Evolutionary conservation across 257 asterid genomes (phyloP).

Genomic region (Verbascum thapsus): DNA sequence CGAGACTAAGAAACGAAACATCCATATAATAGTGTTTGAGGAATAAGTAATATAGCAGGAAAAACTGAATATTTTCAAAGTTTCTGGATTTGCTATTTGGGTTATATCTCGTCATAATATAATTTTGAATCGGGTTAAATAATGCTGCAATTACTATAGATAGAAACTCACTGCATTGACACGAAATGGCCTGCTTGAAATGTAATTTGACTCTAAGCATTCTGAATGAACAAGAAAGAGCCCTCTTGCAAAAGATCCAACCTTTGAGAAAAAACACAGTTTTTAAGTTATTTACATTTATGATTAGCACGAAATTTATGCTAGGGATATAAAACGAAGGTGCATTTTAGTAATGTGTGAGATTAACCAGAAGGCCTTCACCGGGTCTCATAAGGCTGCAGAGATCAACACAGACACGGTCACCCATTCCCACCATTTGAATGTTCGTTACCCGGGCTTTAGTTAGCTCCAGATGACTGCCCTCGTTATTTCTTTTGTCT

Average conservation of each 20-base stretch:
- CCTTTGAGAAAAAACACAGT: conserved; percentile 45
- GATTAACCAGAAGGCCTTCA: conserved; percentile 91
- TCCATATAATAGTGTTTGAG: not conserved
- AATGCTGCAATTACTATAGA: conserved; percentile 9
- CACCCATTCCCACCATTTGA: conserved; percentile 87
- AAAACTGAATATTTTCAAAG: not conserved
- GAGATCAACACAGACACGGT: conserved; percentile 89
- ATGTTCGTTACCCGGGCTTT: conserved; percentile 61
- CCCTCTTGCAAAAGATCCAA: conserved; percentile 94
- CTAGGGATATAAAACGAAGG: not conserved
- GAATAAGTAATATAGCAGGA: not conserved
- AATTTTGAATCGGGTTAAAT: not conserved
- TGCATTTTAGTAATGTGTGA: conserved; percentile 17
- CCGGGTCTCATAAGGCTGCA: conserved; percentile 94
- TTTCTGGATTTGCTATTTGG: not conserved
- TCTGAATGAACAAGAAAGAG: conserved; percentile 93
- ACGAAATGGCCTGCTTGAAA: conserved; percentile 93
- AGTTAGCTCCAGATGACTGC: conserved; percentile 56
- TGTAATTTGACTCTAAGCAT: conserved; percentile 85
- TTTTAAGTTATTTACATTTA: conserved; percentile 16
- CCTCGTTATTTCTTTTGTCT: conserved; percentile 58
- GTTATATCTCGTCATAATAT: not conserved
- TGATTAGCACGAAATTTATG: conserved; percentile 8
- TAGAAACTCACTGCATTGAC: conserved; percentile 82
- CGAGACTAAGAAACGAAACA: not conserved